Evolutionary conservation across 768 basidiomycete genomes (phyloP).

Genomic region (Mycena vulgaris): DNA sequence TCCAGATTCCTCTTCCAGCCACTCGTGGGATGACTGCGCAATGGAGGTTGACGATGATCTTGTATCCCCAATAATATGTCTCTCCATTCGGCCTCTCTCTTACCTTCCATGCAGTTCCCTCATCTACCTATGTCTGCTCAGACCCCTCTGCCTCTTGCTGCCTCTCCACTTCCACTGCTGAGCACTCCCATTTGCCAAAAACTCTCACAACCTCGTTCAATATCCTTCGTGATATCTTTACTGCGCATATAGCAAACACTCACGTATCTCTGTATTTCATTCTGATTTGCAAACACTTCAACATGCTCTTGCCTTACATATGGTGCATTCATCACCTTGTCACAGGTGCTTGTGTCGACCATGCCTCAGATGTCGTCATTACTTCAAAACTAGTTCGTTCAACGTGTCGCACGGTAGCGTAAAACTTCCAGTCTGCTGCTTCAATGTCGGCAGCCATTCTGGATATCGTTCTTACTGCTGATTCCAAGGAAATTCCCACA

Average conservation of each 20-base stretch:
- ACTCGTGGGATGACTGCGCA: neutral
- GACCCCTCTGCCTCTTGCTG: neutral
- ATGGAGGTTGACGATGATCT: slow-evolving; percentile 8
- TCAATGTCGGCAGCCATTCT: neutral
- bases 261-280: slow-evolving; percentile 11
- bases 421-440: neutral
- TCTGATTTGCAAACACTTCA: neutral
- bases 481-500: neutral
- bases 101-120: neutral
- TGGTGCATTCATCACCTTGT: slow-evolving; percentile 9
- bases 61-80: neutral
- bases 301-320: slow-evolving; percentile 6
- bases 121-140: neutral
- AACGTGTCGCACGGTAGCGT: neutral
- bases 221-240: slow-evolving; percentile 17
- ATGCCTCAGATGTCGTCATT: neutral
- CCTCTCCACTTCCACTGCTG: neutral
- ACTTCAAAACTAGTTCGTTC: neutral
- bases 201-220: neutral
- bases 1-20: neutral
- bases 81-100: neutral
- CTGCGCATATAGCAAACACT: neutral
- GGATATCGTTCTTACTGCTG: neutral
- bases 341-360: neutral
- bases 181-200: neutral